These are phyloP conservation scores for Chlorella sp. DNA, from an alignment of 139 green algal species.

Conservation along the genomic window DNA sequence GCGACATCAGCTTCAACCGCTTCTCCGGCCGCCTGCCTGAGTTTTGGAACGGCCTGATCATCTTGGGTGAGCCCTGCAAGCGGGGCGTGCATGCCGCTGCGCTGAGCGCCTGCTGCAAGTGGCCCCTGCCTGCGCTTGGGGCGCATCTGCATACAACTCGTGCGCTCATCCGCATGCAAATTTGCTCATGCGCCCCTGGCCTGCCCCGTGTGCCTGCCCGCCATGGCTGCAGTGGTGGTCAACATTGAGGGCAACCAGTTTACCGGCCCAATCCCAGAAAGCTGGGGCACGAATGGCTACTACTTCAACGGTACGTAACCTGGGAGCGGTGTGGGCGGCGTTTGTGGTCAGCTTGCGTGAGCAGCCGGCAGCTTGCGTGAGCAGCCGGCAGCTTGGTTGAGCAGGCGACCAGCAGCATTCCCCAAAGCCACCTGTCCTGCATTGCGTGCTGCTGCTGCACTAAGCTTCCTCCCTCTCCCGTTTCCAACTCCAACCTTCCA, in stretches of 20 bases:
- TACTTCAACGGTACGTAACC: background rate
- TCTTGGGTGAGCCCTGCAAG: too few relatives aligned
- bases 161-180: background rate
- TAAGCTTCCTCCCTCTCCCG: too few relatives aligned
- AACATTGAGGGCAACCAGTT: background rate
- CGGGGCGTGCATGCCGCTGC: too few relatives aligned
- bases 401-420: background rate
- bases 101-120: too few relatives aligned
- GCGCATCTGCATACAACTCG: background rate
- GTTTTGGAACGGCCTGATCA: background rate
- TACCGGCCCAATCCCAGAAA: background rate
- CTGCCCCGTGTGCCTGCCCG: too few relatives aligned
- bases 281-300: background rate
- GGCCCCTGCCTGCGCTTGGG: too few relatives aligned
- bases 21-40: background rate
- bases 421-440: too few relatives aligned
- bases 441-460: too few relatives aligned
- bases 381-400: background rate
- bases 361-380: background rate
- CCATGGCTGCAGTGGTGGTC: too few relatives aligned
- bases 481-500: too few relatives aligned
- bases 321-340: background rate
- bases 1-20: conserved; percentile 5
- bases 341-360: background rate
- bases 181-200: background rate